Base-by-base conservation (phyloP, 2,329 filamentous ascomycete species). In the Ophiostoma pallidulum region DNA sequence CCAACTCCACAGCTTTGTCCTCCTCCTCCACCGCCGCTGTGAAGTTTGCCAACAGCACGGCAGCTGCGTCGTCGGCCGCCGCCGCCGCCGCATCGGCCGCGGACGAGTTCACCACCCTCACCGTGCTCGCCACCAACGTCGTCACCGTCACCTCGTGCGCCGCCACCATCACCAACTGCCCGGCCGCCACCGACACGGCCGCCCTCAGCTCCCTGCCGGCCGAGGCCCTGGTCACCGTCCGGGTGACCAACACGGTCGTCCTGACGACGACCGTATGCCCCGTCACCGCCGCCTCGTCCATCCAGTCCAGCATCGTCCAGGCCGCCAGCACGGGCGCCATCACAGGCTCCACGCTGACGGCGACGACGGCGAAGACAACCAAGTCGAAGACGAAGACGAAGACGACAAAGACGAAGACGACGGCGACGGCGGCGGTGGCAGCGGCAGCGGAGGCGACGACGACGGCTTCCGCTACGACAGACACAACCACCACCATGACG, bases 211-310 rank as follows among this genome's bases (percentile, higher is more conserved):
- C 57, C 20, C 57, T 64, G 35, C 59, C 63, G 9, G 44, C 57
- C 24, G 53, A 55, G 33, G 59, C 60, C 7, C 55, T 62, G 14
- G 53, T 54, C 33, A 61, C 60, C 29, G 57, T 60, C 38, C 53
- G 67, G 22, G 64, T 69, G 28, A 70, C 67, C 12, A 60, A 67
- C 50, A 64, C 61, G 13, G 52, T 67, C 43, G 53, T 62, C 22
- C 55, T 69, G n/a, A 62, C 63, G 45, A 64, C 63, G 40, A 66
- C 64, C 37, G 57, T 69, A 49, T 70, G 68, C 64, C 67, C 69
- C 45, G 65, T 70, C 33, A 62, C 64, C 3, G 65, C 61, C 6
- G 64, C 63, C n/a, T 51, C 54, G 12, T 60, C 63, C 49, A 64
- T 67, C 59, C 60, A 65, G 20, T 66, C 65, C 8, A 62, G 63